Percentiles rank a stretch among this genome's conserved stretches.
Evolutionary conservation across 164 flowering plant genomes (phyloP).

Genomic region (Protea cynaroides): DNA sequence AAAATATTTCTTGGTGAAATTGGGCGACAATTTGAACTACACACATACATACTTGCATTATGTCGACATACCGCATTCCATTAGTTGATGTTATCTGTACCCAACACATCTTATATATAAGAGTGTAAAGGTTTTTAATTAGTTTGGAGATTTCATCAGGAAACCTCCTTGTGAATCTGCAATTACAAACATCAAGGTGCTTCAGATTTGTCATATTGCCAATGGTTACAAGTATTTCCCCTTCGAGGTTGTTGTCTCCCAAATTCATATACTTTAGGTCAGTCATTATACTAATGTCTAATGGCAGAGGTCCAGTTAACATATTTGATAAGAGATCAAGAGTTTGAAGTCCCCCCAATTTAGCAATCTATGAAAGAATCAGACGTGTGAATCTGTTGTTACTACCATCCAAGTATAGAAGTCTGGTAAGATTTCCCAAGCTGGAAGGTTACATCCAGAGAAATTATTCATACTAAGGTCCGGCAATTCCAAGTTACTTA

Average conservation of each 20-base stretch:
- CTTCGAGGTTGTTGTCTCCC: constrained; percentile 27
- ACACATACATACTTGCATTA: too few species aligned
- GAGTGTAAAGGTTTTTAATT: constrained; percentile 28
- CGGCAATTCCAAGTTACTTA: constrained; percentile 35
- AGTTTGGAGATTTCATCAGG: constrained; percentile 44
- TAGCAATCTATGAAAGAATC: constrained; percentile 21
- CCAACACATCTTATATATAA: too few species aligned
- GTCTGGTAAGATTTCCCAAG: constrained; percentile 39
- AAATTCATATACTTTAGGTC: constrained; percentile 19
- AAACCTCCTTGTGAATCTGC: constrained; percentile 41
- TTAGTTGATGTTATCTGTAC: too few species aligned
- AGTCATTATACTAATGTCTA: constrained; percentile 29
- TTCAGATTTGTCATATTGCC: constrained; percentile 36
- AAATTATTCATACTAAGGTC: constrained; percentile 46
- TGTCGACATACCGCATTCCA: too few species aligned
- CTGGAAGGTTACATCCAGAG: constrained; percentile 39
- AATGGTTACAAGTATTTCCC: constrained; percentile 37
- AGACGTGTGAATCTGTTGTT: constrained; percentile 39
- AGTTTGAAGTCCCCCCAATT: constrained; percentile 18
- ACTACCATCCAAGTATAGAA: constrained; percentile 38
- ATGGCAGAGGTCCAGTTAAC: constrained; percentile 35
- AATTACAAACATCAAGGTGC: too few species aligned
- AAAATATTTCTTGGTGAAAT: too few species aligned
- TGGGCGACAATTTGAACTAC: too few species aligned
- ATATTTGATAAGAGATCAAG: constrained; percentile 48